Evolutionary conservation across 257 asterid species (phyloP).

Genomic region (Salvia hispanica): DNA sequence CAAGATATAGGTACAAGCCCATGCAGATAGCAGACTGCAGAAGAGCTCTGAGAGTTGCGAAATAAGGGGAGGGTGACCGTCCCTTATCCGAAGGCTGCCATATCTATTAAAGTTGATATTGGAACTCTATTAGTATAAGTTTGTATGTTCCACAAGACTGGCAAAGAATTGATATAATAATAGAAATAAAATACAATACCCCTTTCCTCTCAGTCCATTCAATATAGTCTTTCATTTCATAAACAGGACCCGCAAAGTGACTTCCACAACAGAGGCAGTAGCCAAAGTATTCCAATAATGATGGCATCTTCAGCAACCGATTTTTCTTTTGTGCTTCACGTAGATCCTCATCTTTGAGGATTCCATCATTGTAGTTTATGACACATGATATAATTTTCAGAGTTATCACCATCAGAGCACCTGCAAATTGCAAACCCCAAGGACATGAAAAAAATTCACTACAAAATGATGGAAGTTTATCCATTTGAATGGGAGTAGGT

Average conservation of each 20-base stretch:
- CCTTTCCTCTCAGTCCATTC: slow-evolving; percentile 94
- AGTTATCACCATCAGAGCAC: slow-evolving; percentile 97
- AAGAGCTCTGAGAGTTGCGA: slow-evolving; percentile 83
- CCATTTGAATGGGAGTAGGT: slow-evolving; percentile 4
- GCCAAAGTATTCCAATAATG: slow-evolving; percentile 76
- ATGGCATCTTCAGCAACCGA: slow-evolving; percentile 74
- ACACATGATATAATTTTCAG: slow-evolving; percentile 86
- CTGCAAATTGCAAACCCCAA: slow-evolving; percentile 42
- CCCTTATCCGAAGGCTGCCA: slow-evolving; percentile 76
- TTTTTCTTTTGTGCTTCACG: slow-evolving; percentile 84
- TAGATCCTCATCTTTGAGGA: slow-evolving; percentile 80
- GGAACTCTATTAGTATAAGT: slow-evolving; percentile 23
- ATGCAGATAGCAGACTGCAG: slow-evolving; percentile 83
- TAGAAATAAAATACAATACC: slow-evolving; percentile 47
- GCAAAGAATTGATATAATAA: slow-evolving; percentile 11
- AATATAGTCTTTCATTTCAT: slow-evolving; percentile 90
- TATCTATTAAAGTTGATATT: slow-evolving; percentile 49
- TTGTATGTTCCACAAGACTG: slow-evolving; percentile 5
- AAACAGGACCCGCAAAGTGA: slow-evolving; percentile 99
- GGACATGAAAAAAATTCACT: slow-evolving; percentile 21
- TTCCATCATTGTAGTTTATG: slow-evolving; percentile 89
- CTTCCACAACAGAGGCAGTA: slow-evolving; percentile 96
- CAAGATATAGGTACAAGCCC: slow-evolving; percentile 90
- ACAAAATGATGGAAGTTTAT: background rate
- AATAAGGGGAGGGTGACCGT: slow-evolving; percentile 76